phyloP scores from a whole-genome alignment of 1,284 basidiomycete species.

The Phaffia rhodozyma region DNA sequence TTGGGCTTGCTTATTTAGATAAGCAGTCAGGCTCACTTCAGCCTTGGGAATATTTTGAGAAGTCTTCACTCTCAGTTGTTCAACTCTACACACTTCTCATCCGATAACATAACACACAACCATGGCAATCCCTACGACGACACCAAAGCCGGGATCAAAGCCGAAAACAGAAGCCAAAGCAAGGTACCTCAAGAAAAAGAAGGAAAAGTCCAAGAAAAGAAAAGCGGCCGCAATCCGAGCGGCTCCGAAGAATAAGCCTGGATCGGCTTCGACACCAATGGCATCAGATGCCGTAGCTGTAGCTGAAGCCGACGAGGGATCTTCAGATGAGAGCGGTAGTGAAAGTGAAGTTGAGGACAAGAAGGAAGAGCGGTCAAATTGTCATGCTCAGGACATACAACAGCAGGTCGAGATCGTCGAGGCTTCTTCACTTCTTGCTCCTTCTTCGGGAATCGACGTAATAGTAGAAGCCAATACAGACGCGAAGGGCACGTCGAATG shows the following conservation, averaged over 20 bases:
- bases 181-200: conserved; percentile 54
- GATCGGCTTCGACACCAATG: conserved; percentile 17
- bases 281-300: conserved; percentile 10
- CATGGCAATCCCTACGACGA: too few relatives aligned
- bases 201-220: conserved; percentile 47
- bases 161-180: conserved; percentile 48
- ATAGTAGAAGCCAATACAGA: conserved; percentile 16
- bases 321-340: conserved; percentile 5
- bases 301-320: conserved; percentile 10
- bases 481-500: conserved; percentile 18
- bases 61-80: neutral
- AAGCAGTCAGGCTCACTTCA: neutral
- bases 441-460: neutral
- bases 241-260: conserved; percentile 31
- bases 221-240: conserved; percentile 36
- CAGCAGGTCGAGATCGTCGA: neutral
- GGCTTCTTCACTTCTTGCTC: neutral
- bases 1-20: neutral
- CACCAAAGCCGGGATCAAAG: conserved; percentile 12
- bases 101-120: too few relatives aligned
- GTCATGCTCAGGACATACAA: too few relatives aligned
- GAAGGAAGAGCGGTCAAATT: neutral
- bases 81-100: too few relatives aligned
- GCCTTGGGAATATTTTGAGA: neutral
- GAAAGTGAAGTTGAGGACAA: conserved; percentile 20